Evolutionary conservation across 2,329 filamentous ascomycete species (phyloP).

Genomic region (Colletotrichum tabaci): DNA sequence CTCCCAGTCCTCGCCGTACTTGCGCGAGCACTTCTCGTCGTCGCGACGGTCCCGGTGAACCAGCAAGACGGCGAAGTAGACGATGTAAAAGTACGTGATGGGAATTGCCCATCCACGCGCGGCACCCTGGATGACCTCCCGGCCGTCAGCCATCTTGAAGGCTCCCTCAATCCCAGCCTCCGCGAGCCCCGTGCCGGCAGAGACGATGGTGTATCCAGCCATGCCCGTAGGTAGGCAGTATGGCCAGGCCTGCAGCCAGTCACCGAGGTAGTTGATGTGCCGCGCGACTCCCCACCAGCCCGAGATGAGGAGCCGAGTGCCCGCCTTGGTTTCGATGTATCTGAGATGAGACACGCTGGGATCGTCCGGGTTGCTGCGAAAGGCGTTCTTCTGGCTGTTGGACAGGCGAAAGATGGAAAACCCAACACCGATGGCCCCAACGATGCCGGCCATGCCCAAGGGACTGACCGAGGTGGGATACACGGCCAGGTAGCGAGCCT

Average conservation of each 20-base stretch:
- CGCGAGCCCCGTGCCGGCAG: slow-evolving; percentile 63
- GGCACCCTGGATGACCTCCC: slow-evolving; percentile 78
- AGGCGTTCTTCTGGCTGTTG: slow-evolving; percentile 95
- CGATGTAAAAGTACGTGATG: slow-evolving; percentile 93
- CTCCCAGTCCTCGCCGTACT: slow-evolving; percentile 95
- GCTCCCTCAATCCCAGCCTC: slow-evolving; percentile 66
- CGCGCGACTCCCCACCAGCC: slow-evolving; percentile 95
- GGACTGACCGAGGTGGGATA: slow-evolving; percentile 86
- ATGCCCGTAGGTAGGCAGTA: slow-evolving; percentile 90
- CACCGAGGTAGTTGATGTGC: slow-evolving; percentile 96
- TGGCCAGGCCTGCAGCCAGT: slow-evolving; percentile 95
- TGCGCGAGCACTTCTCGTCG: slow-evolving; percentile 90
- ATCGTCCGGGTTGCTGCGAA: slow-evolving; percentile 89
- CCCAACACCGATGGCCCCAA: slow-evolving; percentile 78
- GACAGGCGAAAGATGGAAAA: slow-evolving; percentile 94
- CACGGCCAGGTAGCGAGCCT: slow-evolving; percentile 86
- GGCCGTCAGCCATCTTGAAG: slow-evolving; percentile 71
- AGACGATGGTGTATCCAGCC: slow-evolving; percentile 83
- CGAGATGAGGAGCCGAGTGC: slow-evolving; percentile 84
- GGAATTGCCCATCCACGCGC: slow-evolving; percentile 87
- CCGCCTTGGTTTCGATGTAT: slow-evolving; percentile 87
- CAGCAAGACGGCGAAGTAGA: slow-evolving; percentile 91
- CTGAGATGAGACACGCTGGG: slow-evolving; percentile 84
- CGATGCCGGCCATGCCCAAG: slow-evolving; percentile 74
- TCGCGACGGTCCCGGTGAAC: slow-evolving; percentile 90